A percentile compares a stretch with the other conserved stretches of the same genome.
phyloP scores from a whole-genome alignment of 2,329 filamentous ascomycete genomes.

The Sporothrix pallida region DNA sequence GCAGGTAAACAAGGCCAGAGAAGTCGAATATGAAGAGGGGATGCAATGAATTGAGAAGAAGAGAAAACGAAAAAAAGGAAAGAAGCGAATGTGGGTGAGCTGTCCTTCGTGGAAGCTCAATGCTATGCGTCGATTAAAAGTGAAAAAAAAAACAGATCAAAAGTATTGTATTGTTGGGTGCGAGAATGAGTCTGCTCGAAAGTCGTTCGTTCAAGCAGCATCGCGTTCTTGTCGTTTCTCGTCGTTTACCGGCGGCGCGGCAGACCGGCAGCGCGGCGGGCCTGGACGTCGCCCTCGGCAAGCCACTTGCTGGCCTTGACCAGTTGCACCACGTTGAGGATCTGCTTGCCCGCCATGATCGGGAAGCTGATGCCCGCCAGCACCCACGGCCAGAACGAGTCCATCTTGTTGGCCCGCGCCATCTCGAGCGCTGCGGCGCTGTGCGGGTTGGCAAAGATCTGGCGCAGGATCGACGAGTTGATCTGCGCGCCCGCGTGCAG shows the following conservation, averaged over 20 bases:
- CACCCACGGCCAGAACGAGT: slow-evolving; percentile 69
- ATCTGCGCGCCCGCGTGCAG: slow-evolving; percentile 72
- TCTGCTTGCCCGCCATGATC: slow-evolving; percentile 89
- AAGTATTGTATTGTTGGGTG: background rate
- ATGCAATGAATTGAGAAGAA: background rate
- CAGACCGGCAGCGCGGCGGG: slow-evolving; percentile 62
- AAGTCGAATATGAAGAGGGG: background rate
- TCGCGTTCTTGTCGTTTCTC: slow-evolving; percentile 44
- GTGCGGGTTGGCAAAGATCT: slow-evolving; percentile 87
- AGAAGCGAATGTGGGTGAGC: background rate
- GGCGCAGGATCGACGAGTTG: slow-evolving; percentile 69
- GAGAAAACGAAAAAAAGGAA: slow-evolving; percentile 1
- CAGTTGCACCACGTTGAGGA: slow-evolving; percentile 92
- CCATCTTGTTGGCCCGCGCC: slow-evolving; percentile 89
- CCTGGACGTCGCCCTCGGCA: slow-evolving; percentile 83
- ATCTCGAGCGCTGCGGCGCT: slow-evolving; percentile 91
- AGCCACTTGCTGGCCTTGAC: slow-evolving; percentile 92
- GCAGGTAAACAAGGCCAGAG: background rate
- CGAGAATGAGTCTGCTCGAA: background rate
- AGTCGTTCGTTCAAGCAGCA: background rate
- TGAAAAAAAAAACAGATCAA: background rate
- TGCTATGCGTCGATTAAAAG: slow-evolving; percentile 10
- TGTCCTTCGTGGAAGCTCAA: background rate
- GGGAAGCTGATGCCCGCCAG: slow-evolving; percentile 80
- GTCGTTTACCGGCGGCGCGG: slow-evolving; percentile 46